These are phyloP conservation scores for Diaporthe eres DNA, from an alignment of 2,329 filamentous ascomycete species.

Conservation along the genomic window DNA sequence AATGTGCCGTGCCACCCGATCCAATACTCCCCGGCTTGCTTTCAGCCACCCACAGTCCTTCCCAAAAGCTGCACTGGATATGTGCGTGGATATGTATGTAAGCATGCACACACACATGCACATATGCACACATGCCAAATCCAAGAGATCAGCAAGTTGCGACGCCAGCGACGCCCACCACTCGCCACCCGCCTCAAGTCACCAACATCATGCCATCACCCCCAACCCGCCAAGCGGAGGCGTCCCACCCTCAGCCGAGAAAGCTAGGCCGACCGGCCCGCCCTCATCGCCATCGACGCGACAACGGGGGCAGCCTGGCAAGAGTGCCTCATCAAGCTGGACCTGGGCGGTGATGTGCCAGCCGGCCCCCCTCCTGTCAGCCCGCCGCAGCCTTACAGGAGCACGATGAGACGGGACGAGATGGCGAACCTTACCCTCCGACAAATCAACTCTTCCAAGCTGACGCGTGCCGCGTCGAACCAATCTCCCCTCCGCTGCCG, in stretches of 20 bases:
- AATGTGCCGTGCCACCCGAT: background rate
- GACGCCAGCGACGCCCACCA: background rate
- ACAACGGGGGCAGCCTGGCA: background rate
- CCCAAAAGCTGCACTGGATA: conserved; percentile 9
- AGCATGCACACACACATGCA: background rate
- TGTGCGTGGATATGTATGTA: background rate
- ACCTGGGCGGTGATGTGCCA: background rate
- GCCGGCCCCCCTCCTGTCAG: conserved; percentile 10
- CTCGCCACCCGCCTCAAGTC: conserved; percentile 12
- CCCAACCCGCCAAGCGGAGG: conserved; percentile 16
- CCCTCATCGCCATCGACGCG: background rate
- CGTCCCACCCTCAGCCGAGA: conserved; percentile 6
- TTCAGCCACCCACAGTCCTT: conserved; percentile 4
- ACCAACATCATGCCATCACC: conserved; percentile 19
- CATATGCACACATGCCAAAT: background rate
- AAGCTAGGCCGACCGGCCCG: background rate
- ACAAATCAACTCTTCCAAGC: background rate
- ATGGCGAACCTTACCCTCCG: background rate
- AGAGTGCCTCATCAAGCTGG: background rate
- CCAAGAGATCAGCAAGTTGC: background rate
- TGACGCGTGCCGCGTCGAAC: background rate
- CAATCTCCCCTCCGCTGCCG: conserved; percentile 1
- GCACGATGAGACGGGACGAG: background rate
- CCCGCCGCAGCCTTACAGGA: conserved; percentile 21
- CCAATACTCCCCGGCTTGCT: background rate